Evolutionary conservation across 805 yeast species (phyloP).

Genomic region (Clavispora santaluciae): DNA sequence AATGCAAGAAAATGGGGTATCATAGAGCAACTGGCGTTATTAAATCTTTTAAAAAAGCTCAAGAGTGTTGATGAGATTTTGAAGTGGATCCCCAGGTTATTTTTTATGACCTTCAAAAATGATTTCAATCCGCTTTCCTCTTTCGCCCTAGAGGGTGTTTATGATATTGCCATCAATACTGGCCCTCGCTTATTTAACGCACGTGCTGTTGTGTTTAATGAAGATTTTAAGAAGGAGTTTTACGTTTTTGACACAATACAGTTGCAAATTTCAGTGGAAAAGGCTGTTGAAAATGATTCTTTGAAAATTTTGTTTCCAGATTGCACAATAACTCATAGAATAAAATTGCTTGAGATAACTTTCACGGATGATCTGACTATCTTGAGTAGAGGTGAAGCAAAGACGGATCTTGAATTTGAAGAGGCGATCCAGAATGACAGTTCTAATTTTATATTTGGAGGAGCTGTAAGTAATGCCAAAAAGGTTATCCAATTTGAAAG

Average conservation of each 20-base stretch:
- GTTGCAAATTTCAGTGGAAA: conserved; percentile 10
- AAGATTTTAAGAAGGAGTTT: conserved; percentile 7
- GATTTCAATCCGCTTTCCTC: neutral
- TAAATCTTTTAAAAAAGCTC: conserved; percentile 5
- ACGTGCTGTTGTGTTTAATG: conserved; percentile 15
- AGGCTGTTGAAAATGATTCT: neutral
- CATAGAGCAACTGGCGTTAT: conserved; percentile 27
- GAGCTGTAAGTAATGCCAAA: neutral
- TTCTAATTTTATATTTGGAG: neutral
- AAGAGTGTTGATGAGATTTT: neutral
- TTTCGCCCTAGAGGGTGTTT: neutral
- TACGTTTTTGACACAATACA: conserved; percentile 16
- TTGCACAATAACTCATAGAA: neutral
- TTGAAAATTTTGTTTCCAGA: neutral
- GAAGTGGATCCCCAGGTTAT: neutral
- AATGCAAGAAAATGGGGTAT: conserved; percentile 31
- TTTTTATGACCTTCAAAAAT: neutral
- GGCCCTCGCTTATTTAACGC: conserved; percentile 7
- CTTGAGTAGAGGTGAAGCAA: neutral
- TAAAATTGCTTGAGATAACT: neutral
- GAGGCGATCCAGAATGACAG: neutral
- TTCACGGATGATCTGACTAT: neutral
- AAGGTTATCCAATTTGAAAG: neutral
- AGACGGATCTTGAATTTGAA: neutral
- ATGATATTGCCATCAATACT: neutral